These are phyloP conservation scores for Aleurites moluccanus DNA, from an alignment of 441 rosid genomes.

Conservation along the genomic window DNA sequence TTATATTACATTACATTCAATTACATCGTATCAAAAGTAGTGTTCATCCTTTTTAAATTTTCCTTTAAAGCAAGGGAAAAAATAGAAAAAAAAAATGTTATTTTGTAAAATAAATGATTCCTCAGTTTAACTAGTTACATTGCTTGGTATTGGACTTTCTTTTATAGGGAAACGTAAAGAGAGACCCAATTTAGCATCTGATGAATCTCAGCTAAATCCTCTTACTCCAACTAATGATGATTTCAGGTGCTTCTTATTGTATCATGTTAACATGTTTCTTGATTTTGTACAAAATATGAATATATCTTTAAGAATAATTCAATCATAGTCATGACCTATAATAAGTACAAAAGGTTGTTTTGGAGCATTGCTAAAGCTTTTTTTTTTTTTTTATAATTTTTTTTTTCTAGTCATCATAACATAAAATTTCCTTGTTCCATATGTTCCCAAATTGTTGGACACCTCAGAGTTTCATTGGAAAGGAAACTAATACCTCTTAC, in stretches of 20 bases:
- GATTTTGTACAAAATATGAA: background rate
- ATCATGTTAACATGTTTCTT: background rate
- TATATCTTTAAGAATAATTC: background rate
- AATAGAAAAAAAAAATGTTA: background rate
- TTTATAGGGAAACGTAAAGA: slow-evolving; percentile 80
- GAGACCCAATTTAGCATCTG: slow-evolving; percentile 47
- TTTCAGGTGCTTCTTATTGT: slow-evolving; percentile 50
- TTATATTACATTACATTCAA: no score
- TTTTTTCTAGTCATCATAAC: background rate
- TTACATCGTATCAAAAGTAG: no score
- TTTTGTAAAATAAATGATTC: background rate
- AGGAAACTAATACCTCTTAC: background rate
- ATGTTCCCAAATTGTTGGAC: background rate
- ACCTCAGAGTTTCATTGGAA: background rate
- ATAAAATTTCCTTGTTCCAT: background rate
- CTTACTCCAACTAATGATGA: slow-evolving; percentile 63
- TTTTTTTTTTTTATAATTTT: background rate
- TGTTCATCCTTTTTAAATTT: background rate
- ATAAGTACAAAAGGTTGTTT: background rate
- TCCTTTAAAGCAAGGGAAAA: background rate
- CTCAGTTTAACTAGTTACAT: background rate
- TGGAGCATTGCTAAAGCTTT: background rate
- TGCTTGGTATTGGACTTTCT: background rate
- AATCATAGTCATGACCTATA: background rate
- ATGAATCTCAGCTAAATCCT: slow-evolving; percentile 50